Evolutionary conservation across 2,329 filamentous ascomycete genomes (phyloP), one percentile per base, ranked within the genome.

Genomic region (Penicillium verrucosum): DNA sequence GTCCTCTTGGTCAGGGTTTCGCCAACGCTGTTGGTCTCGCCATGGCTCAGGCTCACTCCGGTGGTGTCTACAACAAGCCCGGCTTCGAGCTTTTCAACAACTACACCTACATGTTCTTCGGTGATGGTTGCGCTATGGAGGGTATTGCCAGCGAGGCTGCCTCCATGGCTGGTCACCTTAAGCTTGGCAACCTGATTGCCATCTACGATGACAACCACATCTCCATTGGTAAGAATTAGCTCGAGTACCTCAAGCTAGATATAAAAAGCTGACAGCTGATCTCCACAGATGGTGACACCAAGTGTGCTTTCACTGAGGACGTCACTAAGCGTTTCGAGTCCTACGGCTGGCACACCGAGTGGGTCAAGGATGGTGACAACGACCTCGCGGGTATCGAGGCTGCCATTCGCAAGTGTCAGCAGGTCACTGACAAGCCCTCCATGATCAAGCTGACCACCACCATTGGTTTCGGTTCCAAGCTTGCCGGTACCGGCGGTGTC

Each of bases 161-260:
- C 68, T 96, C 92, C 60, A 84, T 92, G 68, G 94, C 94, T 68
- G 94, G 94, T 73, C 94, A 99, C 82, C 85, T 97, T 78, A 89
- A 97, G 85, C 87, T 99, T 65, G 94, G 93, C 75, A 99, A 97
- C 85, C 83, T 99, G 73, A 97, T 97, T 79, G 87, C 85, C 78
- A 85, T 99, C 79, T 99, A 93, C 79, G 94, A 99, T 75, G 94
- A 99, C 84, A 99, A 99, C 86, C 89, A 96, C 78, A 97, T 99
- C 74, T 96, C 85, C 65, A 87, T 87, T 69, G 85, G 85, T 87
- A 73, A 74, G 82, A 48, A 48, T 23, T 18, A 32, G 18, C 4
- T 30, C 18, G 5, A 41, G 32, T 9, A 14, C 6, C n/a, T 1
- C 29, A 7, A n/a, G 9, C 18, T 21, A 38, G 16, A 25, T 23